phyloP scores from a whole-genome alignment of 2,329 filamentous ascomycete species.

The Rhinocladiella mackenziei region DNA sequence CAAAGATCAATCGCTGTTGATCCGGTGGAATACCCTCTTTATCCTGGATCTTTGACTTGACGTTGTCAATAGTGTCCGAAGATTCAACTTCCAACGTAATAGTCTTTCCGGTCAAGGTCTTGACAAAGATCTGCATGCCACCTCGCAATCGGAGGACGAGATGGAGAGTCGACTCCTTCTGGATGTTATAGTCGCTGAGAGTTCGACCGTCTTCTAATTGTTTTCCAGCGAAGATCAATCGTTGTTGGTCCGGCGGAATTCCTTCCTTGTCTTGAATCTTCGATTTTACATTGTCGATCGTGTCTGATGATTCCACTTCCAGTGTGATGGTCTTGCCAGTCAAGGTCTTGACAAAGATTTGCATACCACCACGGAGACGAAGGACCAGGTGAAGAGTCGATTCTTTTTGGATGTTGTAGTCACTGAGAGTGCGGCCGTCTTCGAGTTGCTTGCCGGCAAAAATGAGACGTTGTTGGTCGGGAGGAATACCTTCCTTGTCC shows the following conservation, averaged over 20 bases:
- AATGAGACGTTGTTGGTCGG: slow-evolving; percentile 92
- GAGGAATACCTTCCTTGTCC: slow-evolving; percentile 95
- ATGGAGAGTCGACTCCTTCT: slow-evolving; percentile 82
- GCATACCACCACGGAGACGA: slow-evolving; percentile 76
- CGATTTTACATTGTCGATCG: slow-evolving; percentile 88
- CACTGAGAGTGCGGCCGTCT: slow-evolving; percentile 82
- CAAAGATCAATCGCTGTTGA: slow-evolving; percentile 67
- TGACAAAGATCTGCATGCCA: slow-evolving; percentile 83
- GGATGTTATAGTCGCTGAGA: slow-evolving; percentile 92
- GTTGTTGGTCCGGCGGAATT: slow-evolving; percentile 91
- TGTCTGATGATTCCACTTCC: slow-evolving; percentile 84
- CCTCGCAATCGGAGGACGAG: slow-evolving; percentile 75
- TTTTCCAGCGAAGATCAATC: slow-evolving; percentile 89
- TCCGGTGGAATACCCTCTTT: slow-evolving; percentile 74
- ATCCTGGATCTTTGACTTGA: slow-evolving; percentile 71
- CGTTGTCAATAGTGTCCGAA: slow-evolving; percentile 67
- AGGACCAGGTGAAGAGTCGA: slow-evolving; percentile 80
- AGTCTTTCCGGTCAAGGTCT: slow-evolving; percentile 72
- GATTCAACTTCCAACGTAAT: slow-evolving; percentile 66
- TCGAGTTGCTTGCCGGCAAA: slow-evolving; percentile 96
- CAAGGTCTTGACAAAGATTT: slow-evolving; percentile 56
- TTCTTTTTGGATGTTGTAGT: slow-evolving; percentile 97
- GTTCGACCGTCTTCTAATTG: slow-evolving; percentile 90
- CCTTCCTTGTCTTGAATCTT: slow-evolving; percentile 83
- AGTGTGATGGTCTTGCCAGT: slow-evolving; percentile 90